Evolutionary conservation across 1,284 basidiomycete genomes (phyloP).

Genomic region (Cutaneotrichosporon sp.): DNA sequence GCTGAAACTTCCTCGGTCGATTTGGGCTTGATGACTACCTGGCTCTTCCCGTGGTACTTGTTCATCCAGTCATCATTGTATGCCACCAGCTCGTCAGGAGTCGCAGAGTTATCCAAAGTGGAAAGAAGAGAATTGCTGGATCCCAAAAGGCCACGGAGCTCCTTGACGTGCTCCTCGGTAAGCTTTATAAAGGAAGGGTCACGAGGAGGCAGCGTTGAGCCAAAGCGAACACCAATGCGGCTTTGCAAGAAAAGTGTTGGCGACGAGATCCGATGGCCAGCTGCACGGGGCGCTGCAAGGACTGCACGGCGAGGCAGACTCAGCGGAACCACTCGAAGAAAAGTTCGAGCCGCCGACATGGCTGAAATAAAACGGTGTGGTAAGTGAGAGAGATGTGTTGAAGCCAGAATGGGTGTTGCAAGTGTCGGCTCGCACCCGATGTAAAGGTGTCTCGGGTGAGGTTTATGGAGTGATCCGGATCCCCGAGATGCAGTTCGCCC

Average conservation of each 20-base stretch:
- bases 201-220: conserved; percentile 43
- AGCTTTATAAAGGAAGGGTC: conserved; percentile 47
- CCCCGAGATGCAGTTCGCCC: no score
- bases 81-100: conserved; percentile 62
- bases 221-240: conserved; percentile 20
- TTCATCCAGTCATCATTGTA: conserved; percentile 98
- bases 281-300: conserved; percentile 5
- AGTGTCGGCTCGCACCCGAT: no score
- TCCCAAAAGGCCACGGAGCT: conserved; percentile 50
- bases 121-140: conserved; percentile 50
- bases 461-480: no score
- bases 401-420: no score
- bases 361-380: no score
- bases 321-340: conserved; percentile 13
- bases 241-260: not conserved
- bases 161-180: conserved; percentile 49
- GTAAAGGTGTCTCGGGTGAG: no score
- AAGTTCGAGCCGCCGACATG: conserved; percentile 20
- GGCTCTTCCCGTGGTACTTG: conserved; percentile 80
- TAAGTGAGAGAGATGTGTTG: no score
- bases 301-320: conserved; percentile 5
- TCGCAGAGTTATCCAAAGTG: conserved; percentile 48
- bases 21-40: conserved; percentile 83
- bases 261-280: not conserved
- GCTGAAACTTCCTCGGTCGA: conserved; percentile 80